A percentile compares a stretch with the other conserved stretches of the same genome.
phyloP scores from a whole-genome alignment of 768 basidiomycete species.

The Cystofilobasidium bisporidii region DNA sequence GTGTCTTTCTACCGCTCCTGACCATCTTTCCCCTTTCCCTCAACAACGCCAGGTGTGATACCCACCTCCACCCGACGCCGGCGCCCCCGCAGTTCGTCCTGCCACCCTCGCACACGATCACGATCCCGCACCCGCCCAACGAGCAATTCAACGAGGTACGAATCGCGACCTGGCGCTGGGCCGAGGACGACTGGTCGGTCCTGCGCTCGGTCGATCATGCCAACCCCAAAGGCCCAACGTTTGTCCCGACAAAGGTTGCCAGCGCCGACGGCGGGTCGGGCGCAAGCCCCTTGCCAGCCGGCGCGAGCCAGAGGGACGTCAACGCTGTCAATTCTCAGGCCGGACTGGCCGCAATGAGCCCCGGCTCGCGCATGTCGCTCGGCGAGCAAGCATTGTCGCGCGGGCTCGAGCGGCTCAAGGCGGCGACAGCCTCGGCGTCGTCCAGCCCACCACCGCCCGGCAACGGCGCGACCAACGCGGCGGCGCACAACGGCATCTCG shows the following conservation, averaged over 20 bases:
- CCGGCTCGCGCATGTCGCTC: conserved; percentile 27
- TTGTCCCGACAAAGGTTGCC: conserved; percentile 7
- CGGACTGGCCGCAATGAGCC: not conserved
- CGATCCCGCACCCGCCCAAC: conserved; percentile 36
- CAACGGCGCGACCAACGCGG: not conserved
- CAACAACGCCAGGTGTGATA: conserved; percentile 50
- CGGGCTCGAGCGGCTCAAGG: conserved; percentile 40
- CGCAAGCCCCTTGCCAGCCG: not conserved
- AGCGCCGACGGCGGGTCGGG: not conserved
- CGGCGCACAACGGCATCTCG: not conserved
- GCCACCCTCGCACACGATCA: conserved; percentile 47
- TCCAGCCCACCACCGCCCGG: not conserved
- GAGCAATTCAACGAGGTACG: conserved; percentile 45
- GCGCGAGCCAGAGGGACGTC: not conserved
- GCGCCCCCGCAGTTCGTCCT: conserved; percentile 57
- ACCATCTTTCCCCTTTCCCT: too few species aligned
- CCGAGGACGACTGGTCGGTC: conserved; percentile 83
- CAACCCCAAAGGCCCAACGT: conserved; percentile 11
- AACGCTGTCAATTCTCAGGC: not conserved
- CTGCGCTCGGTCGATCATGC: conserved; percentile 39
- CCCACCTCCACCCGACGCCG: conserved; percentile 59
- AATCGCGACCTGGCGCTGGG: conserved; percentile 77
- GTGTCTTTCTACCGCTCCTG: not conserved
- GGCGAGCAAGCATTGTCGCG: conserved; percentile 42
- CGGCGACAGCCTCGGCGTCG: conserved; percentile 32